Base-by-base conservation (phyloP, 1,139 yeast genomes). In the Debaryomycetaceae sp. region DNA sequence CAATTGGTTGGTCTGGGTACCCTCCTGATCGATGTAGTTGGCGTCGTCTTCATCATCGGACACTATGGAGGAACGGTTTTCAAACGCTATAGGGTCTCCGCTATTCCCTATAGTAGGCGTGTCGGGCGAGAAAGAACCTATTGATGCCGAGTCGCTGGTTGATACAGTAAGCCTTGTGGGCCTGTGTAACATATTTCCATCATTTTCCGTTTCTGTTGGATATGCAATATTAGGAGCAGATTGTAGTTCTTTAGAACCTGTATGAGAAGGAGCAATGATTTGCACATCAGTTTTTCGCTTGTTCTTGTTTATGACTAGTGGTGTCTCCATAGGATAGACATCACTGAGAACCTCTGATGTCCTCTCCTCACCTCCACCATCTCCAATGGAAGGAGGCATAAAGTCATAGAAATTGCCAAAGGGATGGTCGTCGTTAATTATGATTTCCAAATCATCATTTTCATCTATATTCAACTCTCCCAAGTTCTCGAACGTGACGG, bases 281-380 rank as follows among this genome's bases (percentile, higher is more conserved):
- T 27, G 31, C 31, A 27, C 11, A 27, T 27, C 31, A 6, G 6
- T 39, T 13, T 35, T 41, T 27, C 34, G 33, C 6, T 41, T 36
- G 33, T 40, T 44, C 44, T 75, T 77, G 42, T 56, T 64, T 22
- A 75, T 62, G 6, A 68, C 52, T 40, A 76, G 60, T 1, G 78
- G 80, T 1, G 65, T 57, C 37, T 67, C 75, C 17, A 53, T 55
- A 2, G 75, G 69, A 43, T 60, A 72, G 0, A 70, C 55, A 43
- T 77, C 81, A 50, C 80, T 74, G 33, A 75, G 55, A 1, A 72
- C 68, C 45, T 77, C 82, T 5, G 69, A 58, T 7, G 56, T 53
- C 44, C 58, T 60, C 6, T 62, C 66, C 20, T 68, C 68, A 3
- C 61, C 62, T 14, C 40, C 39, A 9, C 44, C 24, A 2, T 6